Evolutionary conservation across 2,329 filamentous ascomycete genomes (phyloP), one percentile per base, ranked within the genome.

Genomic region (Simplicillium aogashimaense): DNA sequence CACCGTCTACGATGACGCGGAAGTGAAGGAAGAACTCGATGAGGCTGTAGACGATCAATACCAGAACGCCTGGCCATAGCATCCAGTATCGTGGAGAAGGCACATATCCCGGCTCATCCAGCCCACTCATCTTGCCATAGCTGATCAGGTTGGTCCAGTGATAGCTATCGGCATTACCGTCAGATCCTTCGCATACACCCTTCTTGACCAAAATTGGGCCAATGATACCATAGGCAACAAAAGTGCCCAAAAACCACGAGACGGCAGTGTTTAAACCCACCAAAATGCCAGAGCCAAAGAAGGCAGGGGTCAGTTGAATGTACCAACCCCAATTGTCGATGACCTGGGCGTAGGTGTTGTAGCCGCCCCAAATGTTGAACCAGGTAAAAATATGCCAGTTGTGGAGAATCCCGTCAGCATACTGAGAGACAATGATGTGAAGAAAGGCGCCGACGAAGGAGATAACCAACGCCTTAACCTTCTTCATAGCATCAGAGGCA

Each of bases 291-390:
- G 61, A 78, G 6, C 75, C 75, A 45, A 78, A 74, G 56, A 79
- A 78, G 29, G 75, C 76, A 0, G 75, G 74, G 0, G 74, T 78
- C 48, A 66, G 69, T 47, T 78, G 74, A 35, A 77, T 61, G 46
- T 71, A 63, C 76, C 75, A 80, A 11, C 72, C 72, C 76, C 76
- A 80, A 55, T 70, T 76, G 55, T 79, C 74, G 14, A 72, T 65
- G 35, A 64, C 61, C 25, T 76, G 59, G 1, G 71, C 72, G 13
- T 55, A 54, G 45, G 68, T 73, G 34, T 59, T 66, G 56, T 74
- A 68, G 39, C 66, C 60, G 40, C 65, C 61, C 72, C 74, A 77
- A 48, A 71, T 69, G 52, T 66, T 75, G 53, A 77, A 66, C 63
- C 65, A 67, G 16, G 65, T 67, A 45, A 72, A 70, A 45, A 68